Conservation (phyloP, 2,329 filamentous ascomycete genomes). For the Parafenestella ontariensis region DNA sequence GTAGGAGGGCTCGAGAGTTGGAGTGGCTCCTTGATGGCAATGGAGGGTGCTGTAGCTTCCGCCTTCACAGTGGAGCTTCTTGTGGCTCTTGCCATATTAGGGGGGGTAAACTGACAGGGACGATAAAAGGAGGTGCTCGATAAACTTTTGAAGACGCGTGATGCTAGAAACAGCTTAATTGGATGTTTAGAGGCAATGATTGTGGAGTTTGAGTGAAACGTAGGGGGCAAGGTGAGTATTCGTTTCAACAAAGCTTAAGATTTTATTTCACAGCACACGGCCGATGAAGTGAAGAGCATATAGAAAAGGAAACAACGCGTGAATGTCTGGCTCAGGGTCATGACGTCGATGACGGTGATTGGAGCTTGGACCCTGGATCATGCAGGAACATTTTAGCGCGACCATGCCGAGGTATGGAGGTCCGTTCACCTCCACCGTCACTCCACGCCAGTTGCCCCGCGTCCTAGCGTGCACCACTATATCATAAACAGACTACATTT, state of each 20-base stretch:
- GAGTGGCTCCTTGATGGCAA: slow-evolving; percentile 31
- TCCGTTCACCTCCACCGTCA: background rate
- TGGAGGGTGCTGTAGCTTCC: slow-evolving; percentile 11
- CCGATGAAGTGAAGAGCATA: background rate
- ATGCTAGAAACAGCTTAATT: slow-evolving; percentile 19
- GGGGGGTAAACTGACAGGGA: background rate
- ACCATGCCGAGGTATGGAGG: slow-evolving; percentile 21
- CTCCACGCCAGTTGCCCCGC: slow-evolving; percentile 20
- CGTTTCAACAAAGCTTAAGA: background rate
- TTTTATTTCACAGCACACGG: background rate
- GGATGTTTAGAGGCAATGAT: slow-evolving; percentile 1
- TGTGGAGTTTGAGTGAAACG: background rate
- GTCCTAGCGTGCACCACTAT: slow-evolving; percentile 10
- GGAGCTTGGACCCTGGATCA: slow-evolving; percentile 34
- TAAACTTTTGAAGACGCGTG: slow-evolving; percentile 2
- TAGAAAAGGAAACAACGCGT: background rate
- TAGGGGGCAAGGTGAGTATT: background rate
- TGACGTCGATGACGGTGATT: slow-evolving; percentile 44
- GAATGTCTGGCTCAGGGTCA: slow-evolving; percentile 23
- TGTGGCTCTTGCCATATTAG: slow-evolving; percentile 42
- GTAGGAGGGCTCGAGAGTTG: slow-evolving; percentile 54
- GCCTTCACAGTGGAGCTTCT: slow-evolving; percentile 34
- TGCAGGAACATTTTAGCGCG: slow-evolving; percentile 34
- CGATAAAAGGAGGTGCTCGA: slow-evolving; percentile 5
- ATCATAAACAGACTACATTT: slow-evolving; percentile 3